Evolutionary conservation across 108 stramenopile genomes (phyloP).

Genomic region (Hondaea fermentalgiana): DNA sequence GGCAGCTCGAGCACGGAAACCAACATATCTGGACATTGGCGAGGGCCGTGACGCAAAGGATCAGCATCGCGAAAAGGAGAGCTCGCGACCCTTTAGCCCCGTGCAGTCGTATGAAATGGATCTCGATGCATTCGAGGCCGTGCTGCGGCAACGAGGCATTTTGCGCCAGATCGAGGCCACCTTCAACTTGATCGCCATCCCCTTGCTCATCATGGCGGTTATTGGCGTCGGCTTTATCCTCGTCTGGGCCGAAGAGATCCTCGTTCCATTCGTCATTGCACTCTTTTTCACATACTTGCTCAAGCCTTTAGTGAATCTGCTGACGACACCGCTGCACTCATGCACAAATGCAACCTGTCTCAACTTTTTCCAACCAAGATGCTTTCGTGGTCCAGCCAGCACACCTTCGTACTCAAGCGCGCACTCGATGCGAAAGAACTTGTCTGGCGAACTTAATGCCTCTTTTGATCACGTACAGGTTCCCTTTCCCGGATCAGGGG

Average conservation of each 20-base stretch:
- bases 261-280: slow-evolving; percentile 12
- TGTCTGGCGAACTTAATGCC: background rate
- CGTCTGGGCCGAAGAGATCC: background rate
- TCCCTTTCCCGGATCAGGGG: background rate
- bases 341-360: background rate
- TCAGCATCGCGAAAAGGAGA: no score
- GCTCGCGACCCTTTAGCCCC: background rate
- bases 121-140: background rate
- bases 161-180: background rate
- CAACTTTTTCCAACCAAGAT: background rate
- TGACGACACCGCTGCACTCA: background rate
- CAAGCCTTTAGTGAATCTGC: background rate
- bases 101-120: background rate
- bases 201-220: background rate
- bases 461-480: background rate
- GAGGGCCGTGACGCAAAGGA: no score
- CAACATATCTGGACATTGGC: no score
- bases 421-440: background rate
- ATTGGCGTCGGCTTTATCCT: background rate
- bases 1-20: no score
- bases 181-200: slow-evolving; percentile 11
- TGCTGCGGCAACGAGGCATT: background rate
- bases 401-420: background rate
- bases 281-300: slow-evolving; percentile 5
- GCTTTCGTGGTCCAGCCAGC: background rate